These are phyloP conservation scores for Primulina eburnea DNA, from an alignment of 257 asterid genomes.

Conservation along the genomic window DNA sequence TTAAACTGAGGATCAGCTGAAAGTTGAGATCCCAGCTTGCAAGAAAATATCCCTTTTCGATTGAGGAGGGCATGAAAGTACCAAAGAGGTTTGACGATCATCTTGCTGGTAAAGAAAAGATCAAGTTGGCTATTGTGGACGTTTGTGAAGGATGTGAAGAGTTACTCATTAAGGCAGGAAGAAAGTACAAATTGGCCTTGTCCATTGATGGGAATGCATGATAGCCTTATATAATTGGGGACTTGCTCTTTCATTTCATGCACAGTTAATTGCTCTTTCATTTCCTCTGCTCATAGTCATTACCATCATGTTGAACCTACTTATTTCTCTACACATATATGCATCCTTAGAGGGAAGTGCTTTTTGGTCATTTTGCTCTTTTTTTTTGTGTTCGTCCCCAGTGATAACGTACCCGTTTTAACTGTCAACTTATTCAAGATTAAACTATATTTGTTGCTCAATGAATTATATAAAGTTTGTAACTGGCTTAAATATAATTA, in stretches of 20 bases:
- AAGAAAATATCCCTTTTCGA: constrained; percentile 31
- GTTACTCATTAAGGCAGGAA: constrained; percentile 75
- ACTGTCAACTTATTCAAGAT: too few relatives aligned
- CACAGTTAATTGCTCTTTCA: constrained; percentile 63
- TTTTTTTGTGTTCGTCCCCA: too few relatives aligned
- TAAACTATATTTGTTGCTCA: too few relatives aligned
- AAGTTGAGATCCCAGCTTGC: constrained; percentile 62
- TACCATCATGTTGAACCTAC: too few relatives aligned
- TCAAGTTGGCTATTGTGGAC: constrained; percentile 49
- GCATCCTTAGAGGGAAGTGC: too few relatives aligned
- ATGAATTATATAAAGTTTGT: too few relatives aligned
- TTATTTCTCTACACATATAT: too few relatives aligned
- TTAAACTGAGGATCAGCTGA: constrained; percentile 64
- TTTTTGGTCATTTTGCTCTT: too few relatives aligned
- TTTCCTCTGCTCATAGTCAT: too few relatives aligned
- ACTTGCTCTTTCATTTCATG: constrained; percentile 82
- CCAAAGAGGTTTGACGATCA: constrained; percentile 33
- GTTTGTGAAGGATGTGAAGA: constrained; percentile 90
- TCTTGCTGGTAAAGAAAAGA: constrained; percentile 38
- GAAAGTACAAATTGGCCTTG: constrained; percentile 75
- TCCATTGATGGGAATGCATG: constrained; percentile 85
- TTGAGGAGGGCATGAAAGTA: constrained; percentile 32
- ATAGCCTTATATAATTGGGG: constrained; percentile 94
- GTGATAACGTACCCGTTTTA: too few relatives aligned
- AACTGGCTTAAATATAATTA: constrained; percentile 10